Base-by-base conservation (phyloP, 441 rosid genomes). In the Lepidium campestre region DNA sequence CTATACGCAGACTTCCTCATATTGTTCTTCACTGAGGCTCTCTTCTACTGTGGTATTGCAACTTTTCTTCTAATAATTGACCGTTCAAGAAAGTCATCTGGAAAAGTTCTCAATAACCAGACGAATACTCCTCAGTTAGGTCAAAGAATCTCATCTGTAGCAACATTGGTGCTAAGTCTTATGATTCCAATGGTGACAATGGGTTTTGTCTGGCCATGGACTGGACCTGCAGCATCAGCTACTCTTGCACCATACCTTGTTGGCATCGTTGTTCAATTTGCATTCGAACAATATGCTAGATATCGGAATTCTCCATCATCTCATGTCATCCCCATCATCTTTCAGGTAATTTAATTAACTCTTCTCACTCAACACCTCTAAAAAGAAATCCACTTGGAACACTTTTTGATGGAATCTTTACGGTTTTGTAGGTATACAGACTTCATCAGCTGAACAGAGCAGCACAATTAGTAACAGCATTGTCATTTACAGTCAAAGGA, bases 131-230 rank as follows among this genome's bases (percentile, higher is more conserved):
- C 85, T 57, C 87, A 82, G 61, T 67, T 90, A 44, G 90, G 88
- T 45, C 92, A 85, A 63, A 81, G 86, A 67, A 84, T 95, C 68
- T 90, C 97, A 52, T 90, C 93, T 40, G 95, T 92, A 57, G 85
- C 97, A 46, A 76, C 88, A 9, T 76, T 95, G 57, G 97, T 85
- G 14, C 95, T 95, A 42, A 90, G 97, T 80, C 93, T 95, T 65
- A 80, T 86, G 62, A 84, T 88, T 74, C 97, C 98, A 25, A 81
- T 92, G 97, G 94, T 91, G 55, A 95, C 97, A 31, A 95, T 95
- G 99, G 99, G 98, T 48, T 86, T 91, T 32, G 98, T 91, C 60
- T 91, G 97, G 98, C 99, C 99, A 35, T 95, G 99, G 99, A 95
- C 97, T 2, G 97, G 99, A 36, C 99, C 98, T 34, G 97, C 97